phyloP scores from a whole-genome alignment of 139 green algal species.

The Asterochloris erici region DNA sequence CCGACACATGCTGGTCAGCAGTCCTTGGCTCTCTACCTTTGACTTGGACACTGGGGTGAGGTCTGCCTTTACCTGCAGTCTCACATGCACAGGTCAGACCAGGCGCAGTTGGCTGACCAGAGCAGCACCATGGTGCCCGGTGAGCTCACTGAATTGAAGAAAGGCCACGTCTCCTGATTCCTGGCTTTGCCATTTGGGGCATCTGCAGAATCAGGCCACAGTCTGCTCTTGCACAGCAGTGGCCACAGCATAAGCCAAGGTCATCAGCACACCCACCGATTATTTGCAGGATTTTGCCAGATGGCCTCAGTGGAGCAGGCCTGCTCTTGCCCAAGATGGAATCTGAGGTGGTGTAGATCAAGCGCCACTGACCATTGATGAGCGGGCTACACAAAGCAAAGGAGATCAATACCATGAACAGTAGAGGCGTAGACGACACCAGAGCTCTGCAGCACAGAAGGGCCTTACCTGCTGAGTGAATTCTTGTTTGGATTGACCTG shows the following conservation, averaged over 20 bases:
- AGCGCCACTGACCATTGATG: slow-evolving; percentile 71
- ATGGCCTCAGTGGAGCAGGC: slow-evolving; percentile 63
- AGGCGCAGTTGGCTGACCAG: neutral
- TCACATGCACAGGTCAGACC: neutral
- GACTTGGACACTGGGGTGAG: slow-evolving; percentile 53
- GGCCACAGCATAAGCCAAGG: neutral
- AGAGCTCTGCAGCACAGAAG: too few species aligned
- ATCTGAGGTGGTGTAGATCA: slow-evolving; percentile 88
- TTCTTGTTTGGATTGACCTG: slow-evolving; percentile 13
- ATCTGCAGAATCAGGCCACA: slow-evolving; percentile 27
- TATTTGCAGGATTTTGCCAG: slow-evolving; percentile 81
- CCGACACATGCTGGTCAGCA: neutral
- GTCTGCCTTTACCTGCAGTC: slow-evolving; percentile 51
- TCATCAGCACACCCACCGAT: slow-evolving; percentile 42
- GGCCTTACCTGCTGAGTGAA: neutral
- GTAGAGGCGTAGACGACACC: too few species aligned
- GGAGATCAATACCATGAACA: too few species aligned
- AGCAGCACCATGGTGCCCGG: too few species aligned
- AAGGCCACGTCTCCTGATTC: slow-evolving; percentile 77
- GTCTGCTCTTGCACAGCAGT: neutral
- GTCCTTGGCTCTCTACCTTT: neutral
- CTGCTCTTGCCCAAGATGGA: slow-evolving; percentile 70
- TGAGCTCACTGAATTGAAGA: slow-evolving; percentile 77
- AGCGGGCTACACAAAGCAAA: slow-evolving; percentile 2
- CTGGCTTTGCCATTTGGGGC: slow-evolving; percentile 54